Evolutionary conservation across 148 eudicot species (phyloP), one percentile per base, ranked within the genome.

Genomic region (Rhododendron simsii): DNA sequence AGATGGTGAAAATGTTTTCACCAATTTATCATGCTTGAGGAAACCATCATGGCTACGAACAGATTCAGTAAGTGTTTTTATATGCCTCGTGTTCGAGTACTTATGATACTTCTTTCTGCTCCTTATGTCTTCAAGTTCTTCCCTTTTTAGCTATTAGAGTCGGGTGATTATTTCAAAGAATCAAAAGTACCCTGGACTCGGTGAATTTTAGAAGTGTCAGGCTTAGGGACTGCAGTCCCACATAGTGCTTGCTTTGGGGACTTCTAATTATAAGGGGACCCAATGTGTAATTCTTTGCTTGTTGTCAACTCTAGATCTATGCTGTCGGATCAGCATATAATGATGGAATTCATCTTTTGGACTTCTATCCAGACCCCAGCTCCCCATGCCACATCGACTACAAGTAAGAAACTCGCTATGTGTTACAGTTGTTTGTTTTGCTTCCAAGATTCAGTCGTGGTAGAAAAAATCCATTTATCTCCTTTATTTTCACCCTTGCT

Each of bases 371-470:
- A 51, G 95, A 93, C 84, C 26, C 88, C 47, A 89, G 88, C 74
- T 94, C 98, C 83, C 95, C 99, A 33, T 93, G 98, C 85, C 98
- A 95, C 86, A 95, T 95, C 59, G 97, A 96, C 57, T 93, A 88
- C 88, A 90, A 92, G 99, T 96, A 90, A 89, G 90, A 84, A 86
- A 61, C 26, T 83, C 5, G 5, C 4, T 7, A 26, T 3, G 33
- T 59, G 14, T 30, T 26, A 69, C 39, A 33, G 41, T 71, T 12
- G 1, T 2, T 26, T n/a, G 35, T 71, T 14, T 55, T 45, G 28
- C 48, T 35, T 37, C 44, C 37, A 16, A 55, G 35, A 35, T 0
- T 28, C 44, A 41, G 37, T 47, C 7, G 23, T 35, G 65, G 57
- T 7, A 21, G 45, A 39, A 26, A 20, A 28, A 30, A 28, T 48